Base-by-base conservation (phyloP, 2,329 filamentous ascomycete species). In the Ophiobolus disseminans region DNA sequence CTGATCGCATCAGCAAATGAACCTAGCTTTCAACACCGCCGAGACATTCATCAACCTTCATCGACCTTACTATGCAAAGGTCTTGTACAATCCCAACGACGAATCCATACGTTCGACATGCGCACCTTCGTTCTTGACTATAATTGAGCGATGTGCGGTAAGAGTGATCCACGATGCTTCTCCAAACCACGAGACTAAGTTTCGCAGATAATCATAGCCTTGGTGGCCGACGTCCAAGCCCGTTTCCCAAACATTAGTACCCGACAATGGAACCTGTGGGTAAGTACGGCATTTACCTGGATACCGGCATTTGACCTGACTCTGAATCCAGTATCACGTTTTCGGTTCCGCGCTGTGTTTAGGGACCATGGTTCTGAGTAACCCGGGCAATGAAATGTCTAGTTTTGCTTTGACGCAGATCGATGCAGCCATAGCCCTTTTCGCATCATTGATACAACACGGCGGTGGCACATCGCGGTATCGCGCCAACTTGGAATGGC, bases 1-100 rank as follows among this genome's bases (percentile, higher is more conserved):
- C 42, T 45, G 25, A 45, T 19, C 11, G 5, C 22, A 23, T 14
- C 21, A 45, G 42, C 42, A 32, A 39, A 45, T 39, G 35, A 45
- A 38, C 13, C 42, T 45, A 10, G 42, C 42, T 10, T 31, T 45
- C 16, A 45, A 45, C 17, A 39, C 38, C 13, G 37, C 42, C 19
- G 42, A 45, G n/a, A 45, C 42, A 9, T 30, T 45, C 17, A 45
- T 45, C 35, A 45, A 45, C 16, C 42, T 45, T 23, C 42, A 45
- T 20, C 34, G 42, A 14, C 42, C 42, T 22, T 45, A 45, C 10
- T 45, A 45, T 20, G 42, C 42, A 10, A 45, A 38, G 17, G 42
- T 25, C 14, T 17, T 45, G 5, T 45, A 45, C 16, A 31, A 16
- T 11, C 14, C 21, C 6, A 19, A 28, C 31, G 42, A 39, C 17